These are phyloP conservation scores for Tricholoma flavovirens DNA, from an alignment of 768 basidiomycete species.

Conservation along the genomic window DNA sequence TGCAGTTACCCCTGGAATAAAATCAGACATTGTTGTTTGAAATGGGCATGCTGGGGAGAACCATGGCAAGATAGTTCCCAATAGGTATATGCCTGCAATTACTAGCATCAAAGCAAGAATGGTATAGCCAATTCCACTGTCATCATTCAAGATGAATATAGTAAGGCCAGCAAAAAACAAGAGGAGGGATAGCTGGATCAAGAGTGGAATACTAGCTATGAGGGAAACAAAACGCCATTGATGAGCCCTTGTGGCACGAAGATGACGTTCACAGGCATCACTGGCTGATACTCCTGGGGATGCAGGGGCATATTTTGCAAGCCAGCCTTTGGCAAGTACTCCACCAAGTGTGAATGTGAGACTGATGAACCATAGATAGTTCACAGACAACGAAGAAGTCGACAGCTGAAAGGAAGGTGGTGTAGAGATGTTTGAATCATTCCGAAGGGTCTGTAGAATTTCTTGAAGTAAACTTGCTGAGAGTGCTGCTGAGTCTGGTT, in stretches of 20 bases:
- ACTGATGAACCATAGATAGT: neutral
- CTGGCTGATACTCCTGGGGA: neutral
- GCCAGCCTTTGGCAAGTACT: neutral
- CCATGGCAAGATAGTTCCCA: neutral
- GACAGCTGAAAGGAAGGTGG: neutral
- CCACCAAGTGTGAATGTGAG: neutral
- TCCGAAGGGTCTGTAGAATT: neutral
- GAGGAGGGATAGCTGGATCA: neutral
- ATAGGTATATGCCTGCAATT: neutral
- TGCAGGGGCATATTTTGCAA: neutral
- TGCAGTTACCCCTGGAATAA: neutral
- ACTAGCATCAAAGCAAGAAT: neutral
- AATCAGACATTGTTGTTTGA: neutral
- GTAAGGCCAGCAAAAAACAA: neutral
- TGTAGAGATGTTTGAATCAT: neutral
- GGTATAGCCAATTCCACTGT: neutral
- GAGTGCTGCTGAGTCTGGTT: neutral
- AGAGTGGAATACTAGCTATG: neutral
- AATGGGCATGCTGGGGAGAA: neutral
- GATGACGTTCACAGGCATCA: neutral
- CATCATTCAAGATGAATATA: neutral
- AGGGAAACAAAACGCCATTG: neutral
- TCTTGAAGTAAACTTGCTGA: neutral
- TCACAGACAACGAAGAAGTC: neutral
- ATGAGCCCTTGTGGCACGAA: neutral